phyloP scores from a whole-genome alignment of 768 basidiomycete species.

The Pilatotrama ljubarskyi region DNA sequence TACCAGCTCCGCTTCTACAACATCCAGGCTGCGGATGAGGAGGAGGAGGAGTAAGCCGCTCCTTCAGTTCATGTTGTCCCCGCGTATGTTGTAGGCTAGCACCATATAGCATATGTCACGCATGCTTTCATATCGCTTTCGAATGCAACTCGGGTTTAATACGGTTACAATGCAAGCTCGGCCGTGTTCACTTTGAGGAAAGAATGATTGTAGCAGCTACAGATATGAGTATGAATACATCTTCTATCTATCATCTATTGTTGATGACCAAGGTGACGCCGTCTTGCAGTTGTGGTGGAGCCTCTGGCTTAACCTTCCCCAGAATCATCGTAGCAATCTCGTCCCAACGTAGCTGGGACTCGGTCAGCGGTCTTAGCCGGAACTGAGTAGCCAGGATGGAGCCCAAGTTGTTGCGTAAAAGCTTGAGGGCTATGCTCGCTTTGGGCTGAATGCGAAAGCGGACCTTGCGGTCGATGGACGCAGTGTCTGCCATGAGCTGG shows the following conservation, averaged over 20 bases:
- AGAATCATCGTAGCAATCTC: constrained; percentile 65
- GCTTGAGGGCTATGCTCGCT: constrained; percentile 76
- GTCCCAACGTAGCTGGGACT: constrained; percentile 70
- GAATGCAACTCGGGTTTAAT: constrained; percentile 12
- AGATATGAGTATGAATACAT: constrained; percentile 6
- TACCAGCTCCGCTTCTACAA: constrained; percentile 97
- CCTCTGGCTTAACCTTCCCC: constrained; percentile 39
- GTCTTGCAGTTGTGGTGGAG: constrained; percentile 29
- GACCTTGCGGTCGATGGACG: constrained; percentile 84
- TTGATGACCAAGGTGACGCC: constrained; percentile 27
- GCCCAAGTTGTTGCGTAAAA: constrained; percentile 65
- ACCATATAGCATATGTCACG: constrained; percentile 15
- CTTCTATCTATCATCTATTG: background rate
- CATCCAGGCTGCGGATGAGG: constrained; percentile 63
- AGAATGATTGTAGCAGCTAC: constrained; percentile 3
- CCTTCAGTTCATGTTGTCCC: constrained; percentile 11
- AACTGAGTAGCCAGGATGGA: constrained; percentile 65
- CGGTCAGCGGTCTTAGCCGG: constrained; percentile 57
- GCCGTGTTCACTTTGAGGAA: too few species aligned
- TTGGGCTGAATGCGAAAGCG: constrained; percentile 70
- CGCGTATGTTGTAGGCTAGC: constrained; percentile 23
- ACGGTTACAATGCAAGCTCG: too few species aligned
- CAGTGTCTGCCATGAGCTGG: constrained; percentile 71
- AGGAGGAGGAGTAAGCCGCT: constrained; percentile 46
- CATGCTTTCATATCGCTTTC: constrained; percentile 19